Evolutionary conservation across 495 filamentous ascomycete species (phyloP), one percentile per base, ranked within the genome.

Genomic region (Penicillium egyptiacum): DNA sequence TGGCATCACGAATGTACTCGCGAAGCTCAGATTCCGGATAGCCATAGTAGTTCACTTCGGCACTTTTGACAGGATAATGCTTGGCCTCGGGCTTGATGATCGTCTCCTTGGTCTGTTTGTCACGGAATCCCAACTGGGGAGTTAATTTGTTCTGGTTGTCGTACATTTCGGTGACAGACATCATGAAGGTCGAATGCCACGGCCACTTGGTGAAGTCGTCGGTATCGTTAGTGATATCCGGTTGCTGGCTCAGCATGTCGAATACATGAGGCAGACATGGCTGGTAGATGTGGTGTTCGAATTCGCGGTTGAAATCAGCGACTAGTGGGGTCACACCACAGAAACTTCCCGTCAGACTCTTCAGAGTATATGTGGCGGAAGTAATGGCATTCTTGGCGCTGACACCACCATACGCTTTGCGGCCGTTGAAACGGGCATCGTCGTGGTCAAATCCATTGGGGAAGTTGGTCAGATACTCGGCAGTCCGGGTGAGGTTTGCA

Each of bases 1-100:
- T 76, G 5, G 76, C 66, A 57, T 81, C 78, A 7, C 73, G 66
- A 33, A 81, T 68, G 51, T 81, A 80, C 5, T 76, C 75, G 12
- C 70, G 61, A 0, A 81, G 64, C 42, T 74, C 72, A 0, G 66
- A 71, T 56, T 81, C 79, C 4, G 74, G 64, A 31, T 79, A 80
- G 8, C 77, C 79, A 54, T 80, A 81, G 63, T 80, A 81, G 48
- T 81, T 81, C 17, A 75, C 55, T 53, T 79, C 75, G 28, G 67
- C 56, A 20, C 66, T 61, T n/a, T 67, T 70, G 0, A 72, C 61
- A 0, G 71, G 70, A 53, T 68, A 68, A 59, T 73, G 66, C 56
- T 74, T 76, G 7, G 77, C 74, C 0, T 61, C 51, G 3, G 71
- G 62, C 1, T 68, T 62, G 23, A 71, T 67, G 20, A 81, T 67